Evolutionary conservation across 306 rosid genomes (phyloP), one percentile per base, ranked within the genome.

Genomic region (Pyrus pyrifolia): DNA sequence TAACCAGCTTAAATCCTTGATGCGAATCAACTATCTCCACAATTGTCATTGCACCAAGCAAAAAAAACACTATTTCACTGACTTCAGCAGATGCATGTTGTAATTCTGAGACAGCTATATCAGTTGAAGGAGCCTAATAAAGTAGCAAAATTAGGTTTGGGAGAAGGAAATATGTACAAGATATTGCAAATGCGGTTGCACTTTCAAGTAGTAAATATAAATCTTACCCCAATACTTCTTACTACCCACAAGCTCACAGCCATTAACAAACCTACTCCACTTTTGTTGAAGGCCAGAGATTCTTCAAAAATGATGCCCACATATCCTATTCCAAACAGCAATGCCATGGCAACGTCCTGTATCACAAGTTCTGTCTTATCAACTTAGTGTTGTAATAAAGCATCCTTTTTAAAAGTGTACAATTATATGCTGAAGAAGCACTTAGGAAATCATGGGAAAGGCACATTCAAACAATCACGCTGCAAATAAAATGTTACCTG

Each of bases 41-140:
- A 69, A 95, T 95, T 68, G 97, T 95, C 98, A 95, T 95, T 68
- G 98, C 98, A 67, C 97, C 97, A 71, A 95, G 91, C 89, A 95
- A 74, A 90, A 95, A 95, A 84, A 92, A 95, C 80, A 95, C 97
- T 83, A 95, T 92, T 83, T 90, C 96, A 83, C 97, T 92, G 79
- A 92, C 97, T 95, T 92, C 98, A 2, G 91, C 93, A 73, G 96
- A 92, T 22, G 98, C 95, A 73, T 82, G 95, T 65, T 88, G 78
- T 80, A 95, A 83, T 89, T 95, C 98, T 75, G 92, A 82, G 83
- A 90, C 90, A 84, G 97, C 97, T 80, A 95, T 81, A 66, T 92
- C 96, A 42, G 92, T 90, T 80, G 98, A 90, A 77, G 98, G 93
- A 86, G 98, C 97, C 98, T 95, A 67, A 46, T 75, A 53, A 80